Percentiles rank a stretch among this genome's conserved stretches.
These are phyloP conservation scores for Ogataea hybrid DNA, from an alignment of 1,139 yeast genomes.

Conservation along the genomic window DNA sequence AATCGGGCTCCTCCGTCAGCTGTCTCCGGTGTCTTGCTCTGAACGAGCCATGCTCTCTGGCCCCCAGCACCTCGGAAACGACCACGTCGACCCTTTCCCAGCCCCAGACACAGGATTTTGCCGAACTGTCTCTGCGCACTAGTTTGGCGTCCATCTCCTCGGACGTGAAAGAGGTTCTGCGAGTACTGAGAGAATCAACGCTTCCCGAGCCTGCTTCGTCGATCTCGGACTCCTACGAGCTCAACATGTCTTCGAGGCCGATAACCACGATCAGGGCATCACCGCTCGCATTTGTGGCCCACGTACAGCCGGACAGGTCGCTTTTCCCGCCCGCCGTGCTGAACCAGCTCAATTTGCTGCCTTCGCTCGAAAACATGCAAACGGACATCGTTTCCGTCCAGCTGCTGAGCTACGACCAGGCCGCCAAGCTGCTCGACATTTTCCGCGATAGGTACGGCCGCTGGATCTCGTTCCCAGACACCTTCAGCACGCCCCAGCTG, in stretches of 20 bases:
- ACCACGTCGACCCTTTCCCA: not conserved
- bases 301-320: not conserved
- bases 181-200: constrained; percentile 12
- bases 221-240: not conserved
- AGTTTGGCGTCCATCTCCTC: constrained; percentile 10
- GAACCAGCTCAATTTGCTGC: constrained; percentile 12
- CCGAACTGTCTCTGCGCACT: not conserved
- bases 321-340: constrained; percentile 10
- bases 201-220: constrained; percentile 12
- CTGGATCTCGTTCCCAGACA: constrained; percentile 74
- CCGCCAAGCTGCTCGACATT: constrained; percentile 48
- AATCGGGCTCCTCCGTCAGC: constrained; percentile 41
- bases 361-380: constrained; percentile 20
- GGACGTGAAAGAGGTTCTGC: constrained; percentile 28
- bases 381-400: constrained; percentile 48
- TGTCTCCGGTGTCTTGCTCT: constrained; percentile 59
- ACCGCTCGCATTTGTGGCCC: constrained; percentile 12
- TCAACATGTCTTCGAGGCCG: constrained; percentile 13
- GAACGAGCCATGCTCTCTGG: constrained; percentile 50
- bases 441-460: constrained; percentile 70
- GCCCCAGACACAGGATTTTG: not conserved
- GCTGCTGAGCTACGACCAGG: constrained; percentile 50
- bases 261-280: constrained; percentile 10
- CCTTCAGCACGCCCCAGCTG: constrained; percentile 47
- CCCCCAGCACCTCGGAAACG: constrained; percentile 3